Conservation (phyloP, 2,329 filamentous ascomycete species). For the Pseudocercospora macadamiae region DNA sequence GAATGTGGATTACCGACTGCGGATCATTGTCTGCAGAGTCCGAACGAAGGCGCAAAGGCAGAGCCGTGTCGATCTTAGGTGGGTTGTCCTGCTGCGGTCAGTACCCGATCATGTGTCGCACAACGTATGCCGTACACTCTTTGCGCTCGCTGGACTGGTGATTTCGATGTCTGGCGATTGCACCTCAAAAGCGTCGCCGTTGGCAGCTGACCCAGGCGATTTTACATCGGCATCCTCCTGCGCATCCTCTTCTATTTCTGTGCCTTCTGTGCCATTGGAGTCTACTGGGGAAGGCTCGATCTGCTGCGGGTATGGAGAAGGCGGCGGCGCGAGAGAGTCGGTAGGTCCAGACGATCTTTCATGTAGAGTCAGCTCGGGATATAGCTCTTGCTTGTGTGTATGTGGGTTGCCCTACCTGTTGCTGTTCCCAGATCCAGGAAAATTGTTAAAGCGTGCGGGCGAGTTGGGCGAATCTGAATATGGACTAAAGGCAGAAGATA, state of each 20-base stretch:
- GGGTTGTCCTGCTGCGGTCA: slow-evolving; percentile 38
- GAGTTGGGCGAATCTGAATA: slow-evolving; percentile 56
- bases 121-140: slow-evolving; percentile 36
- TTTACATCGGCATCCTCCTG: slow-evolving; percentile 56
- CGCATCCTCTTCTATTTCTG: slow-evolving; percentile 80
- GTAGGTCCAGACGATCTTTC: slow-evolving; percentile 49
- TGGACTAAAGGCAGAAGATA: slow-evolving; percentile 54
- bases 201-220: slow-evolving; percentile 21
- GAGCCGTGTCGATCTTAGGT: slow-evolving; percentile 50
- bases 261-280: slow-evolving; percentile 79
- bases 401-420: slow-evolving; percentile 43
- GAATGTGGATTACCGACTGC: slow-evolving; percentile 88
- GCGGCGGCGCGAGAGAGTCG: slow-evolving; percentile 52
- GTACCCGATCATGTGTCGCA: slow-evolving; percentile 23
- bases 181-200: slow-evolving; percentile 23
- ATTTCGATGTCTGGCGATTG: slow-evolving; percentile 39
- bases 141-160: slow-evolving; percentile 36
- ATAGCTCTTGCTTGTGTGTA: background rate
- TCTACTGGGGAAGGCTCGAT: slow-evolving; percentile 84
- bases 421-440: slow-evolving; percentile 39
- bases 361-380: background rate
- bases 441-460: slow-evolving; percentile 48
- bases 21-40: slow-evolving; percentile 71
- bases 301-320: slow-evolving; percentile 61
- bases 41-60: slow-evolving; percentile 48